A percentile compares a stretch with the other conserved stretches of the same genome.
Conservation (phyloP, 129 eudicot species). For the Pittosporum tobira region DNA sequence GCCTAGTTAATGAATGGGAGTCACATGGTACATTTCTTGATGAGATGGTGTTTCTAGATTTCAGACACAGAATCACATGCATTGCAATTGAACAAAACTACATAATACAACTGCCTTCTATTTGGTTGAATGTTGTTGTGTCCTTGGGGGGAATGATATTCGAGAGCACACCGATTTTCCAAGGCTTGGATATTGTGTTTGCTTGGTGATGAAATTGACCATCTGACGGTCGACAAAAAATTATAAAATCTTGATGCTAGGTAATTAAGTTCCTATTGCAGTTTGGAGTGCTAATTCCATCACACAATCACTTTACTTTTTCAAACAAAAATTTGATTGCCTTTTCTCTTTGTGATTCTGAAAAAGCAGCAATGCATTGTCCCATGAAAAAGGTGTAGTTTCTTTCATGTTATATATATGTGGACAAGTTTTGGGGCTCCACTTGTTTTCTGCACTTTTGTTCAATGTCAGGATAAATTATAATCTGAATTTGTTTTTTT, state of each 20-base stretch:
- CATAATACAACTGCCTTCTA: neutral
- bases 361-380: no score
- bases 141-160: neutral
- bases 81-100: conserved; percentile 4
- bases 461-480: conserved; percentile 20
- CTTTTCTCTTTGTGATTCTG: neutral
- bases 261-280: neutral
- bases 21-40: neutral
- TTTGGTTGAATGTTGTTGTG: neutral
- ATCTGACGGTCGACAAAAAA: no score
- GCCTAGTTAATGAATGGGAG: neutral
- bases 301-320: neutral
- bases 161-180: neutral
- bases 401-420: neutral
- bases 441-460: conserved; percentile 21
- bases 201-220: no score
- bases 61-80: neutral
- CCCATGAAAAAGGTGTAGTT: neutral
- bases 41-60: neutral
- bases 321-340: no score
- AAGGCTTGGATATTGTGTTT: neutral
- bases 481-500: conserved; percentile 18
- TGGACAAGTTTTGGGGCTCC: conserved; percentile 22
- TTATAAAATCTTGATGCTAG: neutral
- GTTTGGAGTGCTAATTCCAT: neutral